Percentiles rank a stretch among this genome's conserved stretches.
These are phyloP conservation scores for Graphilbum sp. DNA, from an alignment of 2,329 filamentous ascomycete genomes.

Conservation along the genomic window DNA sequence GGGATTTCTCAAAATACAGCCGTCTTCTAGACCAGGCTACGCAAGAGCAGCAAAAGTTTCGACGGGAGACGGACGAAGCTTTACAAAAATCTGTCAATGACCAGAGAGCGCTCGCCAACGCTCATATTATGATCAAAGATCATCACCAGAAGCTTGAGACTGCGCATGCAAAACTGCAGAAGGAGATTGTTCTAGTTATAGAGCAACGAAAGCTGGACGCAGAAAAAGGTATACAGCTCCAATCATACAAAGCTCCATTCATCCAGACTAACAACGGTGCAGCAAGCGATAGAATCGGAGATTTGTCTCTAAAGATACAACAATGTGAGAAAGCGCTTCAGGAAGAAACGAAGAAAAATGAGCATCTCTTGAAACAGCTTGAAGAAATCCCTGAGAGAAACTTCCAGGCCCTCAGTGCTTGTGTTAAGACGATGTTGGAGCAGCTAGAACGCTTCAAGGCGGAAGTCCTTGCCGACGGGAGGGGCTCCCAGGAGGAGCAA, in stretches of 20 bases:
- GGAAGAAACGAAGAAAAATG: conserved; percentile 1
- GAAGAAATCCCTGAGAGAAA: conserved; percentile 6
- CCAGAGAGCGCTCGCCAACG: conserved; percentile 17
- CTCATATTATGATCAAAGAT: conserved; percentile 15
- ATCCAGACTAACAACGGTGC: background rate
- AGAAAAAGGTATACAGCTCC: conserved; percentile 5
- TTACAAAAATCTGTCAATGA: background rate
- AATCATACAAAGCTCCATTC: background rate
- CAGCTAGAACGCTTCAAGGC: conserved; percentile 2
- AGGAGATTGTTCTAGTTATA: conserved; percentile 6
- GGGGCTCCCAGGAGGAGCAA: conserved; percentile 1
- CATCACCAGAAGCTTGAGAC: conserved; percentile 18
- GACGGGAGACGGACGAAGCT: conserved; percentile 6
- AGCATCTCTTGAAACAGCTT: conserved; percentile 1
- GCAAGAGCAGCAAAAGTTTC: conserved; percentile 27
- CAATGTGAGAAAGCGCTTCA: conserved; percentile 4
- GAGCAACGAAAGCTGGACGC: conserved; percentile 5
- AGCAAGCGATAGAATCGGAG: conserved; percentile 4
- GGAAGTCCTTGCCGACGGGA: background rate
- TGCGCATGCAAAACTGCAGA: conserved; percentile 15
- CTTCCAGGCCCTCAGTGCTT: conserved; percentile 5
- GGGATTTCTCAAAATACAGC: conserved; percentile 19
- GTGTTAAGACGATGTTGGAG: conserved; percentile 6
- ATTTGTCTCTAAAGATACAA: background rate
- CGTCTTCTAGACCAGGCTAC: conserved; percentile 27